These are phyloP conservation scores for Daedaleopsis nitida DNA, from an alignment of 768 basidiomycete genomes.

Conservation along the genomic window DNA sequence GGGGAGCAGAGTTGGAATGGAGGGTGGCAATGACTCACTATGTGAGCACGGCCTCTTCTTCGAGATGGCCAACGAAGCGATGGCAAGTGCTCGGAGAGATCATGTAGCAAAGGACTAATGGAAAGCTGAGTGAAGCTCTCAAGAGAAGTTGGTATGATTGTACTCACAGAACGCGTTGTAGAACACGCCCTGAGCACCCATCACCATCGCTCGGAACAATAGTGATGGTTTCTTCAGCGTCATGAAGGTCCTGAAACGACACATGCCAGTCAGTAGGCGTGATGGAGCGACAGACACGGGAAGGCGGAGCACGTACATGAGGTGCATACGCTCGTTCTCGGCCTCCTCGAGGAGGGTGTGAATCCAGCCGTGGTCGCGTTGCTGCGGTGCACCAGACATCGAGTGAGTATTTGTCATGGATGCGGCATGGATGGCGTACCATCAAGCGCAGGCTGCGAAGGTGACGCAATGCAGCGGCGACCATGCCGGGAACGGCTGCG, in stretches of 20 bases:
- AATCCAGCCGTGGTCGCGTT: conserved; percentile 76
- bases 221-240: conserved; percentile 78
- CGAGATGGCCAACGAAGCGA: conserved; percentile 89
- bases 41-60: conserved; percentile 94
- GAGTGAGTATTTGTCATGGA: conserved; percentile 1
- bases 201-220: conserved; percentile 79
- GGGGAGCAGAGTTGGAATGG: too few species aligned
- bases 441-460: conserved; percentile 86
- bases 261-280: neutral
- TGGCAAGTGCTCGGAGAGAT: conserved; percentile 77
- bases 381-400: conserved; percentile 29
- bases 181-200: conserved; percentile 92
- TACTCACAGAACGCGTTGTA: conserved; percentile 84
- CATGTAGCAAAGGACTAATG: conserved; percentile 72
- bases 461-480: conserved; percentile 87
- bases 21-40: conserved; percentile 55
- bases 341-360: conserved; percentile 93
- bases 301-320: conserved; percentile 75
- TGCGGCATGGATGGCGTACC: conserved; percentile 41
- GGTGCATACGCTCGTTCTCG: conserved; percentile 96
- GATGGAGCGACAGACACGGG: neutral
- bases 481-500: conserved; percentile 97
- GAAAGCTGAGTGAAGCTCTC: neutral
- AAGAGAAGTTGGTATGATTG: neutral
- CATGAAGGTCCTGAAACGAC: conserved; percentile 83